phyloP scores from a whole-genome alignment of 2,329 filamentous ascomycete species.

The Stromatinia cepivora region DNA sequence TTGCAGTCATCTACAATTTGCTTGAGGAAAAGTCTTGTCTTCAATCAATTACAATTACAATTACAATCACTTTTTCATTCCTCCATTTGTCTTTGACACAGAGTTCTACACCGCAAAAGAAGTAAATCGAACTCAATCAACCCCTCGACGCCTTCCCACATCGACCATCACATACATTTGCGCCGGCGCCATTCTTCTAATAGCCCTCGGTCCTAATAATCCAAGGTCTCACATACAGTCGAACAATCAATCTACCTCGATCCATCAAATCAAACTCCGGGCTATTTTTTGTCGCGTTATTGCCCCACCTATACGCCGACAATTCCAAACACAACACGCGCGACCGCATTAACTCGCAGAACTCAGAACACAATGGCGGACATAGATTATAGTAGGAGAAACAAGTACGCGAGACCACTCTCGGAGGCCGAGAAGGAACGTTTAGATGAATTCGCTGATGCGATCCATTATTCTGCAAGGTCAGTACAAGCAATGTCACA shows the following conservation, averaged over 20 bases:
- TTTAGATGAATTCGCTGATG: slow-evolving; percentile 87
- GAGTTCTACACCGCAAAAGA: slow-evolving; percentile 18
- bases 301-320: slow-evolving; percentile 19
- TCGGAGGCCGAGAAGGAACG: slow-evolving; percentile 78
- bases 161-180: neutral
- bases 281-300: neutral
- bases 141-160: slow-evolving; percentile 9
- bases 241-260: neutral
- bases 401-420: slow-evolving; percentile 78
- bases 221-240: neutral
- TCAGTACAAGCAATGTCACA: slow-evolving; percentile 46
- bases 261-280: neutral
- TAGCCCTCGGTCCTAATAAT: neutral
- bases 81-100: neutral
- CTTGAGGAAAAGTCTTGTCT: slow-evolving; percentile 7
- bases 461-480: slow-evolving; percentile 94
- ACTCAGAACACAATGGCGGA: slow-evolving; percentile 34
- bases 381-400: slow-evolving; percentile 75
- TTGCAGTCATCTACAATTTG: slow-evolving; percentile 13
- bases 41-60: neutral
- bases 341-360: neutral
- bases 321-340: neutral
- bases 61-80: neutral
- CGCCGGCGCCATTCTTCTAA: slow-evolving; percentile 11
- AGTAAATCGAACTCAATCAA: neutral